Percentiles rank a stretch among this genome's conserved stretches.
Conservation (phyloP, 2,329 filamentous ascomycete species). For the Myotisia sp. region DNA sequence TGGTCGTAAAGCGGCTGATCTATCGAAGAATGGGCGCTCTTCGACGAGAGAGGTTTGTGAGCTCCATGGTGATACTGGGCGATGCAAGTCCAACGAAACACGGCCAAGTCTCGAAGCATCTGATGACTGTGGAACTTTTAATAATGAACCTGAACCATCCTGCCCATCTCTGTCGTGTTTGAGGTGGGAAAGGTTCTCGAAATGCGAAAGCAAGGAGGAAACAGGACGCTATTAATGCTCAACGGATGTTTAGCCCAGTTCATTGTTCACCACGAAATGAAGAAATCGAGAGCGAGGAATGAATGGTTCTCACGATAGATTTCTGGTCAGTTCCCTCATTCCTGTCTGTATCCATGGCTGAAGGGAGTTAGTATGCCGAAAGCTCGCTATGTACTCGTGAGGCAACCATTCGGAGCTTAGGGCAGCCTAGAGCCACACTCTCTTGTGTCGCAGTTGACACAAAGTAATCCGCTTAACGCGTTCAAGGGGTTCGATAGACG, state of each 20-base stretch:
- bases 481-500: too few species aligned
- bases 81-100: conserved; percentile 31
- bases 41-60: conserved; percentile 7
- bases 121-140: conserved; percentile 20
- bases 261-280: too few species aligned
- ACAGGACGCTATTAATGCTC: conserved; percentile 29
- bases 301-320: conserved; percentile 8
- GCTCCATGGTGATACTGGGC: conserved; percentile 27
- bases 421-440: too few species aligned
- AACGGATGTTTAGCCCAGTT: conserved; percentile 9
- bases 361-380: too few species aligned
- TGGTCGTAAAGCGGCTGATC: conserved; percentile 4
- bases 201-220: conserved; percentile 36
- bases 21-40: neutral
- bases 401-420: too few species aligned
- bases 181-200: conserved; percentile 32
- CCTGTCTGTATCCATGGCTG: conserved; percentile 2
- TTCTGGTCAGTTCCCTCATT: conserved; percentile 8
- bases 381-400: too few species aligned
- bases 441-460: too few species aligned
- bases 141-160: conserved; percentile 18
- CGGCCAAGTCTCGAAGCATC: conserved; percentile 20
- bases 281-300: conserved; percentile 3
- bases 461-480: too few species aligned
- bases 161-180: conserved; percentile 14